Evolutionary conservation across 495 filamentous ascomycete genomes (phyloP), one percentile per base, ranked within the genome.

Genomic region (Penicillium paxilli): DNA sequence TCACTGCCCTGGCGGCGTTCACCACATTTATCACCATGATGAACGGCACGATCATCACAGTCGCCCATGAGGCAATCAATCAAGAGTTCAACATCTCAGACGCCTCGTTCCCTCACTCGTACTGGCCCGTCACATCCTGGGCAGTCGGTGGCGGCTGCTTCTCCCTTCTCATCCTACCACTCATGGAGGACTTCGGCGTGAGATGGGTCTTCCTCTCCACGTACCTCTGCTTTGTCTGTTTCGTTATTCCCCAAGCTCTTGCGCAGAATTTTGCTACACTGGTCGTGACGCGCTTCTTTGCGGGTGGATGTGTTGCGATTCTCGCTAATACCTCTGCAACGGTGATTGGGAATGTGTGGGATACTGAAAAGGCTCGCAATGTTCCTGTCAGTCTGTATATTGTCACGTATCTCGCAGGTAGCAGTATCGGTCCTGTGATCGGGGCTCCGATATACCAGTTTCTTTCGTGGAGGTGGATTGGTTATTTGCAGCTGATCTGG

Each of bases 41-140:
- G 60, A 77, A 76, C 44, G 74, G 70, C 24, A 80, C 76, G 1
- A 71, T 70, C 40, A 72, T 80, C 60, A 71, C 75, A 1, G 66
- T 71, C 30, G 75, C 76, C 4, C 70, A 71, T 17, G 57, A 51
- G 5, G 52, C 68, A 0, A 74, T 77, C 55, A 72, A 74, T 41
- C 52, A 67, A 9, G 51, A 63, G 28, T 80, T 81, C 52, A 42
- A 60, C 40, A 66, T 81, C 45, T 70, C 64, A 26, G 78, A 83
- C 47, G 67, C 70, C 6, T 51, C 50, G 3, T 82, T 82, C 48
- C 76, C 80, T 8, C 64, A 82, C 51, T 78, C 75, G 1, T 81
- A 76, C 65, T 84, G 80, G 79, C 65, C 73, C 2, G 69, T 80
- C 4, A 66, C 75, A 2, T 69, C 72, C 10, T 84, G 81, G 81